Percentiles rank a stretch among this genome's conserved stretches.
phyloP scores from a whole-genome alignment of 768 basidiomycete genomes.

The Boletus insuetus region DNA sequence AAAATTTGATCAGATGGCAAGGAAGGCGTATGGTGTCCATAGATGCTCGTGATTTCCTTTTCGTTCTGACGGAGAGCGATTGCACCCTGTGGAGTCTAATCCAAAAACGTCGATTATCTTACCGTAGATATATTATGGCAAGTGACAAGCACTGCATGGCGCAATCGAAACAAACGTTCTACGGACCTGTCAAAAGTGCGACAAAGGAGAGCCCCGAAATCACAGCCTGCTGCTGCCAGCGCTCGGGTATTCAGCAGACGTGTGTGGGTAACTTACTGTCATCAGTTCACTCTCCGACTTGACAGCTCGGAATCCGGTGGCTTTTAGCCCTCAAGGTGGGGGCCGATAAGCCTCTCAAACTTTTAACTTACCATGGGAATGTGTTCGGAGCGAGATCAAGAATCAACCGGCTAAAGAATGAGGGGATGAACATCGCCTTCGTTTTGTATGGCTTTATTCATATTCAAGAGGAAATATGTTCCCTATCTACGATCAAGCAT shows the following conservation, averaged over 20 bases:
- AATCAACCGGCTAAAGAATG: background rate
- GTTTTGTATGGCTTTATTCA: background rate
- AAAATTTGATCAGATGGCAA: background rate
- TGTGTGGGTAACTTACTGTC: background rate
- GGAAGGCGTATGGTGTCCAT: background rate
- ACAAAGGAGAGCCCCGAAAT: background rate
- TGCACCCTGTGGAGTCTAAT: background rate
- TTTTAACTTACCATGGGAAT: too few species aligned
- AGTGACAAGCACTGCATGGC: background rate
- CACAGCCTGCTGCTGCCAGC: too few species aligned
- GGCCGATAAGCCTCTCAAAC: too few species aligned
- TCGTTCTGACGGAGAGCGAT: background rate
- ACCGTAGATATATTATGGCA: background rate
- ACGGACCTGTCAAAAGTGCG: slow-evolving; percentile 8
- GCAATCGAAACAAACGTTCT: background rate
- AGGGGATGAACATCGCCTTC: background rate
- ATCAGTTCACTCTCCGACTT: slow-evolving; percentile 6
- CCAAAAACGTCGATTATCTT: background rate
- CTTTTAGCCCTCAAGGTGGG: too few species aligned
- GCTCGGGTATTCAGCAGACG: too few species aligned
- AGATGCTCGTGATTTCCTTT: background rate
- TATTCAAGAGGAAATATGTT: slow-evolving; percentile 15
- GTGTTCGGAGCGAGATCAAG: background rate
- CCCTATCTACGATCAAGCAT: slow-evolving; percentile 17
- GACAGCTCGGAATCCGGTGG: background rate